Conservation (phyloP, 208 protist species). For the Dictyostelium gargantuum region DNA sequence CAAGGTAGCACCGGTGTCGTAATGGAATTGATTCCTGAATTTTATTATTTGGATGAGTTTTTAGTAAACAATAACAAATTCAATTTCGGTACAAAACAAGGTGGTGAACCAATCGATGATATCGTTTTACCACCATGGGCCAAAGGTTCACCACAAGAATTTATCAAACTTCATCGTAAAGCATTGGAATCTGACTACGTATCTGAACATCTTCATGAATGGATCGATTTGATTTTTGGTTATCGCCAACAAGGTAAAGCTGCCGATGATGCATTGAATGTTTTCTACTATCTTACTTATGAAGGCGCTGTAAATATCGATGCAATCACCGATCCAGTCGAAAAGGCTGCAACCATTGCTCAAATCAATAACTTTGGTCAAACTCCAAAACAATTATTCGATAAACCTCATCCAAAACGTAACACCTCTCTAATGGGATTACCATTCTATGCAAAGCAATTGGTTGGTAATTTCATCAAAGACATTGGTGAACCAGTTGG, state of each 20-base stretch:
- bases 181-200: slow-evolving; percentile 96
- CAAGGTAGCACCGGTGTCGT: slow-evolving; percentile 89
- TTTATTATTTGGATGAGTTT: slow-evolving; percentile 97
- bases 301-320: slow-evolving; percentile 84
- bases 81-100: slow-evolving; percentile 68
- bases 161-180: slow-evolving; percentile 81
- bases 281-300: slow-evolving; percentile 97
- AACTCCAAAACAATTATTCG: slow-evolving; percentile 97
- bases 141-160: slow-evolving; percentile 75
- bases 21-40: slow-evolving; percentile 98
- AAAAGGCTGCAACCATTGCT: slow-evolving; percentile 72
- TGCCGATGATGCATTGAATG: slow-evolving; percentile 93
- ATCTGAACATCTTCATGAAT: slow-evolving; percentile 91
- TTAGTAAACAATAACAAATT: slow-evolving; percentile 90
- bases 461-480: slow-evolving; percentile 43
- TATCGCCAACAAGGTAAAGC: slow-evolving; percentile 92
- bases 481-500: slow-evolving; percentile 65
- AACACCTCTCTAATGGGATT: neutral
- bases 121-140: slow-evolving; percentile 89
- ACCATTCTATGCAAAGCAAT: slow-evolving; percentile 38
- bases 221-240: slow-evolving; percentile 99
- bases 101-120: slow-evolving; percentile 72
- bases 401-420: slow-evolving; percentile 87
- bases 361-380: slow-evolving; percentile 96
- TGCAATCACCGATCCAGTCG: slow-evolving; percentile 77